Evolutionary conservation across 371 early-diverging fungal genomes (phyloP).

Genomic region (Batrachochytrium dendrobatidis): DNA sequence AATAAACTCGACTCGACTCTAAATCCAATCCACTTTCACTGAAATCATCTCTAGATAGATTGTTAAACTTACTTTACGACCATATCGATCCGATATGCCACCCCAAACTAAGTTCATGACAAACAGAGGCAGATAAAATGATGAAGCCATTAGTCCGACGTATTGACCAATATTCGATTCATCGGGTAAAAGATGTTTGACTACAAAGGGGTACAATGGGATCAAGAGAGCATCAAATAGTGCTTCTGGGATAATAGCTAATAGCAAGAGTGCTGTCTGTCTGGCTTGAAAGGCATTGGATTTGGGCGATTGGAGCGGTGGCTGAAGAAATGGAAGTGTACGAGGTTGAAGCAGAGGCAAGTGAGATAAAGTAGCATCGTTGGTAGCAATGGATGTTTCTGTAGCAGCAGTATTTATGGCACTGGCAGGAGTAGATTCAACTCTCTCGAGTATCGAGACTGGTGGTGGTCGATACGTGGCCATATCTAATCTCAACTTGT

Average conservation of each 20-base stretch:
- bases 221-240: conserved; percentile 32
- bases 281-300: background rate
- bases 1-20: background rate
- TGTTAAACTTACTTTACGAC: conserved; percentile 16
- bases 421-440: too few relatives aligned
- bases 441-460: too few relatives aligned
- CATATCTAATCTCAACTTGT: too few relatives aligned
- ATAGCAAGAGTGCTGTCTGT: conserved; percentile 18
- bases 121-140: conserved; percentile 37
- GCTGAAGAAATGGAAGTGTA: background rate
- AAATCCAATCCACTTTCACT: background rate
- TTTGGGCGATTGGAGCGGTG: background rate
- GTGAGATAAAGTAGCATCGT: too few relatives aligned
- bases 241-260: conserved; percentile 31
- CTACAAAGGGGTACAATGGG: conserved; percentile 33
- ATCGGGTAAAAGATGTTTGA: conserved; percentile 9
- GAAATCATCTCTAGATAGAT: background rate
- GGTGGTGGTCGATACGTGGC: too few relatives aligned
- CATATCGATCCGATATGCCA: conserved; percentile 22
- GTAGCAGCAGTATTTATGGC: too few relatives aligned
- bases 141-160: conserved; percentile 29
- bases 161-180: conserved; percentile 22
- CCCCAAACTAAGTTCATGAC: conserved; percentile 45
- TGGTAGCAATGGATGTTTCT: too few relatives aligned
- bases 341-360: background rate